Base-by-base conservation (phyloP, 768 basidiomycete genomes). In the Polyporus arcularius region DNA sequence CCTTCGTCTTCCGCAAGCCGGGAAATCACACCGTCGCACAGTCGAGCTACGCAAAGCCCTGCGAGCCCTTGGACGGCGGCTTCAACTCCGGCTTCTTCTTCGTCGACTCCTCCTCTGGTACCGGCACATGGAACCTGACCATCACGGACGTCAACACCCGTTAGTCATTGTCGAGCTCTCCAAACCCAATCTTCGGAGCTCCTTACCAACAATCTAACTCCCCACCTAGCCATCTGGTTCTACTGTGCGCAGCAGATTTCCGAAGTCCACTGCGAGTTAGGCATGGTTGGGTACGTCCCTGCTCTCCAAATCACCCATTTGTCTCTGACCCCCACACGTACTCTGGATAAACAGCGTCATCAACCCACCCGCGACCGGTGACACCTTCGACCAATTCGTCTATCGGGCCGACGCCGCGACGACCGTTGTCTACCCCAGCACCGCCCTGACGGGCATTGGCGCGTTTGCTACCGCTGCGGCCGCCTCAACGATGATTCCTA, bases 11-110 rank as follows among this genome's bases (percentile, higher is more conserved):
- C 66, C 83, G 82, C 58, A 65, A 76, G 26, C 82, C 82, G 1
- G 82, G 82, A 58, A 83, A 83, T 68, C 83, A 85, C 71, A 75
- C 75, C 35, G 75, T 86, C 26, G 82, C 83, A 3, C 84, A 86
- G 67, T 81, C 82, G 10, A 66, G 75, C 0, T 82, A 83, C 62
- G 55, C 64, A 11, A 66, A 70, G 49, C 83, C 83, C 1, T 85
- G 83, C 64, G 68, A 75, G 57, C 80, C 79, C 10, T 10, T 76
- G 42, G 38, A 64, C 0, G 75, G 76, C 18, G 84, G 84, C 14
- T 84, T 84, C 55, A 81, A 83, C 72, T 85, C 85, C 18, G 84
- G 83, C 30, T 82, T 74, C 74, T 73, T 85, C 46, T 71, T 65
- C 52, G 71, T 83, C 40, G n/a, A 51, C 12, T 60, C 53, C 43